Percentiles rank a stretch among this genome's conserved stretches.
Evolutionary conservation across 129 eudicot species (phyloP).

Genomic region (Smallanthus sonchifolius): DNA sequence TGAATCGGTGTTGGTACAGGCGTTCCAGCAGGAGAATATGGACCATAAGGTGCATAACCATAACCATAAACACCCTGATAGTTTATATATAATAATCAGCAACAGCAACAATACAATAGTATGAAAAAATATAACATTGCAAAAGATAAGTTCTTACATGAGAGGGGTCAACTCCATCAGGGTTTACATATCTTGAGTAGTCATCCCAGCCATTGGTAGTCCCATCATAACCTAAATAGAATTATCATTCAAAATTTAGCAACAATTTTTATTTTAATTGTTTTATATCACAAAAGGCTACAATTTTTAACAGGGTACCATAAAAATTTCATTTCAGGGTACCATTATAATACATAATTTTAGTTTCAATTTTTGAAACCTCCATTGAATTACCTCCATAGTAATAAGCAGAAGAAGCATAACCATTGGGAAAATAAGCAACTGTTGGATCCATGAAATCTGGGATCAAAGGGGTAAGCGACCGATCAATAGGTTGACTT

Average conservation of each 20-base stretch:
- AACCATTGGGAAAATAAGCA: constrained; percentile 48
- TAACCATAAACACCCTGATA: constrained; percentile 65
- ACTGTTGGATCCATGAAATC: constrained; percentile 54
- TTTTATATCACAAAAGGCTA: neutral
- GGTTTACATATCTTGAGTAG: constrained; percentile 49
- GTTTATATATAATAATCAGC: neutral
- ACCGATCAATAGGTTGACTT: constrained; percentile 44
- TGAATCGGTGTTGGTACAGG: constrained; percentile 62
- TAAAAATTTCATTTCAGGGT: neutral
- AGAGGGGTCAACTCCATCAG: constrained; percentile 63
- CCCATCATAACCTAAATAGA: constrained; percentile 49
- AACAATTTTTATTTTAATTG: neutral
- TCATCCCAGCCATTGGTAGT: constrained; percentile 67
- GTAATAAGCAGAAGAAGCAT: constrained; percentile 51
- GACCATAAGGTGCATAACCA: constrained; percentile 60
- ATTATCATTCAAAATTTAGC: neutral
- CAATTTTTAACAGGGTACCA: neutral
- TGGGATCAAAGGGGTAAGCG: constrained; percentile 47
- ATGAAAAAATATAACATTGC: neutral
- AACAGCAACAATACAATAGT: neutral
- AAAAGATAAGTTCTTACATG: constrained; percentile 37
- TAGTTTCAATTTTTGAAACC: neutral
- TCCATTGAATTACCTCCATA: constrained; percentile 39
- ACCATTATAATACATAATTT: neutral
- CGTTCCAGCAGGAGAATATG: constrained; percentile 68